Evolutionary conservation across 2,329 filamentous ascomycete species (phyloP), one percentile per base, ranked within the genome.

Genomic region (Aspergillus sp.): DNA sequence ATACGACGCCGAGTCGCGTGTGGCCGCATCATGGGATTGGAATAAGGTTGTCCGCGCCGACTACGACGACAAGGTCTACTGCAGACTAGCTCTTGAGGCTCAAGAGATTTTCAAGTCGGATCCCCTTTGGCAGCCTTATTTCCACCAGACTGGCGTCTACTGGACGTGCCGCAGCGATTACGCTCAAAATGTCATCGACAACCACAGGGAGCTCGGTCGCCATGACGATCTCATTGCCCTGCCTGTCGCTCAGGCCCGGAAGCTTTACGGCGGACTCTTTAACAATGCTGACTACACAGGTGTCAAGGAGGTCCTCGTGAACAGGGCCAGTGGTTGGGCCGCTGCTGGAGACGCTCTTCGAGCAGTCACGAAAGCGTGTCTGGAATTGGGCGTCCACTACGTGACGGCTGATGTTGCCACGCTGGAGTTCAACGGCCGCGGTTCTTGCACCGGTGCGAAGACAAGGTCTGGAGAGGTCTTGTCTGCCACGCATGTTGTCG

Each of bases 291-390:
- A 79, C 35, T 80, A 77, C 44, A 62, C 60, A 0, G 72, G 66
- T 2, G 74, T 71, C 28, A 74, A 69, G 43, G 70, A 76, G 43
- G 72, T 51, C 3, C 38, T 79, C 2, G 57, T 79, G 27, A 80
- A 80, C 59, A 69, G 65, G 38, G 69, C 64, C 19, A 74, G 72
- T 50, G 76, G 76, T 1, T 80, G 74, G 73, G 75, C 68, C 5
- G 73, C 72, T n/a, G 76, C 77, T 2, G 72, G 71, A 2, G 72
- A 78, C 42, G 66, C 67, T 17, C 49, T 80, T 37, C 53, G 62
- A 31, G 71, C 68, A 1, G 64, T 78, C 6, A 78, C 73, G 1
- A 63, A 67, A 20, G 61, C 61, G 35, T 64, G 64, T 11, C 44
- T 79, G 4, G 61, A 68, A 29, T 51, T 74, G 5, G 76, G 77